Conservation (phyloP, 2,329 filamentous ascomycete species). For the Spiromastix sp. region DNA sequence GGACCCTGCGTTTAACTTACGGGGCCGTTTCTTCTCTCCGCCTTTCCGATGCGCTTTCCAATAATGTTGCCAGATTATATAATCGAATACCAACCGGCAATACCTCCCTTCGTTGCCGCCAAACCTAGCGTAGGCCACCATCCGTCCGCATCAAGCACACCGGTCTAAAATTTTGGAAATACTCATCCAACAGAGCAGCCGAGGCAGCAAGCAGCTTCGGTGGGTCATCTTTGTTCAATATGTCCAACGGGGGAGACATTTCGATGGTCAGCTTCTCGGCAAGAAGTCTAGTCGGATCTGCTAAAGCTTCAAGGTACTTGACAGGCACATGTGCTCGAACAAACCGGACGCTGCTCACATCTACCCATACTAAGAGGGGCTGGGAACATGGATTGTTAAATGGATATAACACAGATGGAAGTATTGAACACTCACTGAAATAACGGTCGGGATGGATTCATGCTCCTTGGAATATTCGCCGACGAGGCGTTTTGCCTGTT, state of each 20-base stretch:
- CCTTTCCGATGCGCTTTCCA: no score
- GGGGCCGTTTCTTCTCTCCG: no score
- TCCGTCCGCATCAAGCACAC: no score
- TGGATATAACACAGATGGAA: no score
- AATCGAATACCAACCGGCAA: no score
- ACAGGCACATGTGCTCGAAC: constrained; percentile 3
- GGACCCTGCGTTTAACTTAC: no score
- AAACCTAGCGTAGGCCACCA: no score
- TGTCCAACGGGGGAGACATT: constrained; percentile 1
- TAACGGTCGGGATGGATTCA: no score
- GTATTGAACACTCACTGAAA: no score
- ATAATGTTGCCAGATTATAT: no score
- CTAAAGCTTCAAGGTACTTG: constrained; percentile 3
- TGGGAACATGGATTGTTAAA: background rate
- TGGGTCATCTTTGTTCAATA: constrained; percentile 1
- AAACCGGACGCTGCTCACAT: background rate
- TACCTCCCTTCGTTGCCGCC: no score
- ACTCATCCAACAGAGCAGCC: constrained; percentile 2
- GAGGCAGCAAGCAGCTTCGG: background rate
- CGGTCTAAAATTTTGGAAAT: constrained; percentile 1
- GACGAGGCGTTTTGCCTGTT: constrained; percentile 1
- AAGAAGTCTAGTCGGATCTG: background rate
- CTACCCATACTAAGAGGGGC: constrained; percentile 2
- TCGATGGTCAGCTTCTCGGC: background rate
- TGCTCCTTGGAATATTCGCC: background rate